Evolutionary conservation across 768 basidiomycete genomes (phyloP), one percentile per base, ranked within the genome.

Genomic region (Podaxis pistillaris): DNA sequence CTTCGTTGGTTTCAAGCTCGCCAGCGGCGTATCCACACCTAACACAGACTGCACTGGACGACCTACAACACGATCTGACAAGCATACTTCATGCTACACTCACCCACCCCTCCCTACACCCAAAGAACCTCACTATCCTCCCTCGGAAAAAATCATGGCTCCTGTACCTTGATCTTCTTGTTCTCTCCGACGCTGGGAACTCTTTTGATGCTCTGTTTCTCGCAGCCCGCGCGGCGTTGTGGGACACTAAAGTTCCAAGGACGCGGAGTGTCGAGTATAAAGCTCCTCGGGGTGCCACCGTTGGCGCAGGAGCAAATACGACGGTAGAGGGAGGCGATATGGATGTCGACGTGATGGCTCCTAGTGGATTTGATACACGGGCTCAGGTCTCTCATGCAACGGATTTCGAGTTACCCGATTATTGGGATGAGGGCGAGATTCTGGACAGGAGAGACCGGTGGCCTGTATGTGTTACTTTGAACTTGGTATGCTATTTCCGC

Each of bases 351-450:
- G 71, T 78, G 37, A 75, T 74, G 30, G 68, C 72, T 17, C 69
- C 76, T 41, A 87, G 86, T 65, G 81, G 85, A 1, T 83, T 91
- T 44, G 85, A 86, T 66, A 89, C 86, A 15, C 78, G 85, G 36
- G n/a, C 46, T 13, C 54, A 80, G 37, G 72, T 77, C 40, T 71
- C 70, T 24, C 73, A 73, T 8, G 89, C 86, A 11, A 84, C 85
- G 8, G 94, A 96, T 72, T 95, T 95, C 67, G 94, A 96, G 74
- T 80, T 95, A 22, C 82, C 86, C 11, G 93, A 96, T 71, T 91
- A 88, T 64, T 93, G 91, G 91, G 93, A 93, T 68, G 91, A 92
- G 65, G 94, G 94, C 0, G 88, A 87, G 61, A 72, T 78, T 17
- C 69, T 94, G 30, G 80, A 77, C 41, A 87, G 86, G 1, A 77